phyloP scores from a whole-genome alignment of 345 rosid species.

The Trapa incisa region DNA sequence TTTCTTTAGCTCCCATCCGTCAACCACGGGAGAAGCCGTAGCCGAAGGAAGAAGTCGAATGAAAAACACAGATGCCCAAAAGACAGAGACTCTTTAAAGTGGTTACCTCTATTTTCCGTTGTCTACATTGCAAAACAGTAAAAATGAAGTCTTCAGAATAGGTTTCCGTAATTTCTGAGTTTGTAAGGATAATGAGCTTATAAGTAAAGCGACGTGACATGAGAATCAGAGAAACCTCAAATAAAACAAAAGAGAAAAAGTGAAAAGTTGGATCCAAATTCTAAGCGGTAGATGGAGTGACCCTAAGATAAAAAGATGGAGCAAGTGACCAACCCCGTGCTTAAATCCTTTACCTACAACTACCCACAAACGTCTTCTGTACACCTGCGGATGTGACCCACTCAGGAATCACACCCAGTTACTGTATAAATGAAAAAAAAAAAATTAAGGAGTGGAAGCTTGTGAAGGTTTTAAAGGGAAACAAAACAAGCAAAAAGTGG shows the following conservation, averaged over 20 bases:
- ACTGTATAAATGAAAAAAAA: conserved; percentile 8
- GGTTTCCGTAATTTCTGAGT: neutral
- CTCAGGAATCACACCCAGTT: conserved; percentile 29
- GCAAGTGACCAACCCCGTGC: conserved; percentile 16
- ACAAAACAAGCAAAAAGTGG: neutral
- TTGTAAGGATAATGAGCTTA: neutral
- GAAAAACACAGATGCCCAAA: conserved; percentile 1
- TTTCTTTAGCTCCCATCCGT: too few species aligned
- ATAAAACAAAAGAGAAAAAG: conserved; percentile 1
- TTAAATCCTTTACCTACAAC: conserved; percentile 33
- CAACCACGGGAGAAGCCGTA: neutral
- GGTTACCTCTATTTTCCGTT: neutral
- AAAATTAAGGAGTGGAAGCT: neutral
- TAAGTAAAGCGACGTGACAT: conserved; percentile 3
- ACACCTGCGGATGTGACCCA: conserved; percentile 99
- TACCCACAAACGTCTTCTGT: conserved; percentile 15
- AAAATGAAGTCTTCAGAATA: neutral
- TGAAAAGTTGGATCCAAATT: neutral
- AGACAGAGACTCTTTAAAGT: neutral
- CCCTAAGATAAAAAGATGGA: too few species aligned
- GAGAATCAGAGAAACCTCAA: conserved; percentile 6
- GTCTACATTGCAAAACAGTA: neutral
- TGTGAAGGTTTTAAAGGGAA: conserved; percentile 5
- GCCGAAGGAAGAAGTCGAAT: neutral
- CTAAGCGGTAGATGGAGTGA: conserved; percentile 24